Conservation (phyloP, 179 eudicot species). For the Beta lomatogona region DNA sequence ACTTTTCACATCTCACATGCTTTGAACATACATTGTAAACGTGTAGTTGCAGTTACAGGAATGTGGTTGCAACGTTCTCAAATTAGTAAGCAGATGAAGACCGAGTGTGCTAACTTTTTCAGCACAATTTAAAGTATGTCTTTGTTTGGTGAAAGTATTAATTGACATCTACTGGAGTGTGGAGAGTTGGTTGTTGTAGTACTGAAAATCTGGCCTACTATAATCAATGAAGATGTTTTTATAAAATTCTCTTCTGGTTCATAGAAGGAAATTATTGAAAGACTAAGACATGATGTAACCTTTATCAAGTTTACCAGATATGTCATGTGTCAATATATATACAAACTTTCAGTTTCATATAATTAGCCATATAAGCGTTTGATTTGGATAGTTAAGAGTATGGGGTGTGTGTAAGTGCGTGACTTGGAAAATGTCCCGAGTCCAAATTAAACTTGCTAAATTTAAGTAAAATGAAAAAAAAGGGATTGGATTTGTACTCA, state of each 20-base stretch:
- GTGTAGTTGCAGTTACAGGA: neutral
- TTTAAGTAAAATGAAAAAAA: no score
- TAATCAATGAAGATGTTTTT: neutral
- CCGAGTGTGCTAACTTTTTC: neutral
- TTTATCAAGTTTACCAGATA: no score
- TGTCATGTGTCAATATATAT: no score
- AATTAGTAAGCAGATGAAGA: neutral
- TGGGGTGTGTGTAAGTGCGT: no score
- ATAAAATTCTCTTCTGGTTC: neutral
- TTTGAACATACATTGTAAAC: neutral
- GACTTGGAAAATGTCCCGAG: no score
- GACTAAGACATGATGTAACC: no score
- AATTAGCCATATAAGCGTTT: no score
- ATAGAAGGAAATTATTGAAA: no score
- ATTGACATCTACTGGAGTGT: neutral
- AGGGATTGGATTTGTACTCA: no score
- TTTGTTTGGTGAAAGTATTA: neutral
- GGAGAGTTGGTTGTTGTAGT: neutral
- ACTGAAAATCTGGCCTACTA: neutral
- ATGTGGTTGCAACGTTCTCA: neutral
- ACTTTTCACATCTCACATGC: neutral
- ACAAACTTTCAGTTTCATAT: no score
- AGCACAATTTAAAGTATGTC: neutral
- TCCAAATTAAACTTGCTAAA: no score
- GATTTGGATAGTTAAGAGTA: no score